These are phyloP conservation scores for Xylariaceae sp. DNA, from an alignment of 2,329 filamentous ascomycete genomes.

Conservation along the genomic window DNA sequence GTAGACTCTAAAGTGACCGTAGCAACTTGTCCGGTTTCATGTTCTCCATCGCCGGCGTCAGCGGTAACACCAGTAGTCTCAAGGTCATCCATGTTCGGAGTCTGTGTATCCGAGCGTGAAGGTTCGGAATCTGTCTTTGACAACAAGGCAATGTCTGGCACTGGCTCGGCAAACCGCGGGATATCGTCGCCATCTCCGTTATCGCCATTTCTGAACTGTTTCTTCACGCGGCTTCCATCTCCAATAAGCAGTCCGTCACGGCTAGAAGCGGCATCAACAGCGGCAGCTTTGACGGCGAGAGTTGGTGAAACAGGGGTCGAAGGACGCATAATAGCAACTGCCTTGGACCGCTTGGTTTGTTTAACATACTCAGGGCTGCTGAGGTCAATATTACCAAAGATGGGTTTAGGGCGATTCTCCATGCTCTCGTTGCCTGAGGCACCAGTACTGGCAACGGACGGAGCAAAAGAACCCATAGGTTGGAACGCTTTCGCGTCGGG, in stretches of 20 bases:
- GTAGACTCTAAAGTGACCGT: slow-evolving; percentile 55
- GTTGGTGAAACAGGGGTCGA: slow-evolving; percentile 43
- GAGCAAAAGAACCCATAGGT: slow-evolving; percentile 49
- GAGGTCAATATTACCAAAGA: slow-evolving; percentile 67
- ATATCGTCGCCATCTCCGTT: slow-evolving; percentile 67
- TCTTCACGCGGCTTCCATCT: slow-evolving; percentile 71
- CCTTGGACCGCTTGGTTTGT: slow-evolving; percentile 70
- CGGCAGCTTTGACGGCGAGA: slow-evolving; percentile 12
- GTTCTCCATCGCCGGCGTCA: slow-evolving; percentile 37
- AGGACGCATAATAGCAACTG: slow-evolving; percentile 73
- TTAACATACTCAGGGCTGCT: slow-evolving; percentile 59
- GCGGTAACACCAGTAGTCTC: slow-evolving; percentile 35
- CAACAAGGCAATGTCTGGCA: slow-evolving; percentile 34
- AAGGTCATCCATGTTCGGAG: slow-evolving; percentile 6
- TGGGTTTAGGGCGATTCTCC: slow-evolving; percentile 45
- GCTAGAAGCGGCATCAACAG: slow-evolving; percentile 28
- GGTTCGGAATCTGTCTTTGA: slow-evolving; percentile 25
- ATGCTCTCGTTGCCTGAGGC: slow-evolving; percentile 43
- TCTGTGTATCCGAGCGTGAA: slow-evolving; percentile 15
- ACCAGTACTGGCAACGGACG: slow-evolving; percentile 45
- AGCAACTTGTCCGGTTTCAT: slow-evolving; percentile 40
- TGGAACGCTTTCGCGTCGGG: slow-evolving; percentile 75
- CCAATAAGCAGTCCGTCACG: slow-evolving; percentile 60
- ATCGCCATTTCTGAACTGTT: slow-evolving; percentile 55
- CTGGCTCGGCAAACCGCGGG: slow-evolving; percentile 65